phyloP scores from a whole-genome alignment of 371 early-diverging fungal species.

The Actinomortierella wolfii region DNA sequence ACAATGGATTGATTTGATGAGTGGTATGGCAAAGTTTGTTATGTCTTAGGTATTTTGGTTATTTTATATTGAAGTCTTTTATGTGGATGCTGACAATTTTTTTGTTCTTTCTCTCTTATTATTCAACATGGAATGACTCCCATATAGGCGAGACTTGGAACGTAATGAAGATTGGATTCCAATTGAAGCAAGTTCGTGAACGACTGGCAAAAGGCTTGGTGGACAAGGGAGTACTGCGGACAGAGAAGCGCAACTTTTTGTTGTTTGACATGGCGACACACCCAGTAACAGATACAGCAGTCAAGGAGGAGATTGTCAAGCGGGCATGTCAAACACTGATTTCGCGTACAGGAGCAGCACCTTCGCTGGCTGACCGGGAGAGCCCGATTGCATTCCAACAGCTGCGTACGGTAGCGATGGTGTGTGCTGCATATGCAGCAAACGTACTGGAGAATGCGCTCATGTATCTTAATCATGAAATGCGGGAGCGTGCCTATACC shows the following conservation, averaged over 20 bases:
- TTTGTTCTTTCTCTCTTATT: constrained; percentile 2
- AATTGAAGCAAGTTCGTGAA: constrained; percentile 96
- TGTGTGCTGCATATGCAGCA: constrained; percentile 95
- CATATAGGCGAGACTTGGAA: constrained; percentile 99
- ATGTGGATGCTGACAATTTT: neutral
- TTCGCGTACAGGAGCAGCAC: constrained; percentile 50
- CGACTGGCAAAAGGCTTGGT: constrained; percentile 95
- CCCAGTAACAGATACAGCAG: constrained; percentile 83
- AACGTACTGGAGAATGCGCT: constrained; percentile 95
- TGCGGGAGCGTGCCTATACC: constrained; percentile 86
- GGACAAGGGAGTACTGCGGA: constrained; percentile 96
- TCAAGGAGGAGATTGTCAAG: constrained; percentile 86
- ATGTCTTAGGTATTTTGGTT: neutral
- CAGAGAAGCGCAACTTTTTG: constrained; percentile 93
- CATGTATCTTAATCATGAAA: constrained; percentile 78
- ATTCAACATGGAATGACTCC: neutral
- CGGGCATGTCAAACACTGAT: constrained; percentile 78
- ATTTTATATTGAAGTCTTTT: neutral
- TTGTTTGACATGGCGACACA: constrained; percentile 97
- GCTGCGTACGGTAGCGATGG: constrained; percentile 84
- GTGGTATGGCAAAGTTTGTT: constrained; percentile 66
- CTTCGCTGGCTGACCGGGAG: constrained; percentile 49
- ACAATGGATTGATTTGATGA: constrained; percentile 95
- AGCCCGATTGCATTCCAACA: constrained; percentile 47
- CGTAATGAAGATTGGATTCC: constrained; percentile 93